phyloP scores from a whole-genome alignment of 2,329 filamentous ascomycete genomes.

The Monosporascus sp. region DNA sequence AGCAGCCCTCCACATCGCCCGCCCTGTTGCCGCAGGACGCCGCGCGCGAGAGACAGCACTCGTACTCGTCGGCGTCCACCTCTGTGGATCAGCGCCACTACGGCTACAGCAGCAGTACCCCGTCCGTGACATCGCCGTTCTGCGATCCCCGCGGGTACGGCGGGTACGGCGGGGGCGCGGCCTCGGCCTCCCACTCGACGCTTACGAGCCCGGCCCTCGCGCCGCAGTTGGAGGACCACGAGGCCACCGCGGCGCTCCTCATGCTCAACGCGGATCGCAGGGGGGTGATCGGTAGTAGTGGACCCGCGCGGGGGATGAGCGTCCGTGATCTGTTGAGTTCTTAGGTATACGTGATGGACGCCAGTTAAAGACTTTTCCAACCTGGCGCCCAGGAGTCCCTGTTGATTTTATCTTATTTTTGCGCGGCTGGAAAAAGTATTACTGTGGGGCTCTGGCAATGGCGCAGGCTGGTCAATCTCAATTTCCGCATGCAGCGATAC shows the following conservation, averaged over 20 bases:
- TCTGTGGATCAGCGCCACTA: conserved; percentile 38
- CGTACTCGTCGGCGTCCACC: conserved; percentile 49
- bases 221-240: conserved; percentile 61
- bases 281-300: conserved; percentile 26
- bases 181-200: conserved; percentile 43
- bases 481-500: too few species aligned
- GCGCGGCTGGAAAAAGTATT: too few species aligned
- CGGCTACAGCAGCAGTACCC: conserved; percentile 26
- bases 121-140: conserved; percentile 38
- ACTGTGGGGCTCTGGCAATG: too few species aligned
- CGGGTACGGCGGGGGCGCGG: conserved; percentile 29
- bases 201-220: conserved; percentile 54
- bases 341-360: conserved; percentile 23
- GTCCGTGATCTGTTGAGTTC: conserved; percentile 50
- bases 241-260: conserved; percentile 78
- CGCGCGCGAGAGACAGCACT: conserved; percentile 40
- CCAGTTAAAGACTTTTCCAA: background rate
- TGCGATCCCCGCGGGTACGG: conserved; percentile 36
- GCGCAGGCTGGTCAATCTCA: too few species aligned
- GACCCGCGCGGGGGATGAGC: conserved; percentile 43
- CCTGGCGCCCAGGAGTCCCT: too few species aligned
- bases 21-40: conserved; percentile 42
- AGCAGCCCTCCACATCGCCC: conserved; percentile 48
- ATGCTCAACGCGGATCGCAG: conserved; percentile 82
- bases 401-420: too few species aligned